phyloP scores from a whole-genome alignment of 441 rosid species.

The Jatropha podagrica region DNA sequence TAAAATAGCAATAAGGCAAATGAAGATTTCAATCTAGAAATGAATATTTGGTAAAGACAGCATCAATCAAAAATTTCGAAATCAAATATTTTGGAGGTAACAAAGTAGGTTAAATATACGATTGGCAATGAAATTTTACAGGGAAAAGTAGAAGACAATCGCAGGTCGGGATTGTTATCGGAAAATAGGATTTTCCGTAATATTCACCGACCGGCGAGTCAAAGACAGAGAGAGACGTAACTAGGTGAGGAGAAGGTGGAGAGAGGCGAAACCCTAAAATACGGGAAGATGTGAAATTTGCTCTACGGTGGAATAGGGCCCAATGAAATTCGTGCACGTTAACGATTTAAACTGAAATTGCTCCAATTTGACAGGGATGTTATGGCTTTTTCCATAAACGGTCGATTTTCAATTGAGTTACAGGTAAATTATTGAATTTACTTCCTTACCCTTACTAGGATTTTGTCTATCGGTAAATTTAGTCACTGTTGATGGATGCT shows the following conservation, averaged over 20 bases:
- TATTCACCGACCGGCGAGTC: slow-evolving; percentile 45
- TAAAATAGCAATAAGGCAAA: not conserved
- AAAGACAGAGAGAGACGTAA: slow-evolving; percentile 6
- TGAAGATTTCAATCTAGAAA: not conserved
- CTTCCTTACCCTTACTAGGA: not conserved
- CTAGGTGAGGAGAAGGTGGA: not conserved
- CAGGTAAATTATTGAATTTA: not conserved
- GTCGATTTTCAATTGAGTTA: not conserved
- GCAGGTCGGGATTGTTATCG: slow-evolving; percentile 37
- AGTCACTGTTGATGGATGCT: not conserved
- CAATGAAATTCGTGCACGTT: slow-evolving; percentile 41
- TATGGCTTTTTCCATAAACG: slow-evolving; percentile 12
- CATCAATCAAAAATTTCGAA: not conserved
- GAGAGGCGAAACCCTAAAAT: slow-evolving; percentile 10
- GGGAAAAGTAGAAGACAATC: slow-evolving; percentile 5
- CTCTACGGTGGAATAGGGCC: slow-evolving; percentile 13
- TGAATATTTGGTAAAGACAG: not conserved
- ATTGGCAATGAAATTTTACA: not conserved
- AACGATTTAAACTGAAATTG: slow-evolving; percentile 28
- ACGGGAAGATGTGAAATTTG: slow-evolving; percentile 20
- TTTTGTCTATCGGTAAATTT: not conserved
- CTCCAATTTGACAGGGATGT: slow-evolving; percentile 26
- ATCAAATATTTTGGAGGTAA: not conserved
- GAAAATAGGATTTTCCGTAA: slow-evolving; percentile 37
- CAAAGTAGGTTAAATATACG: not conserved